Base-by-base conservation (phyloP, 2,329 filamentous ascomycete species). In the Pyrenophora tritici-repentis region DNA sequence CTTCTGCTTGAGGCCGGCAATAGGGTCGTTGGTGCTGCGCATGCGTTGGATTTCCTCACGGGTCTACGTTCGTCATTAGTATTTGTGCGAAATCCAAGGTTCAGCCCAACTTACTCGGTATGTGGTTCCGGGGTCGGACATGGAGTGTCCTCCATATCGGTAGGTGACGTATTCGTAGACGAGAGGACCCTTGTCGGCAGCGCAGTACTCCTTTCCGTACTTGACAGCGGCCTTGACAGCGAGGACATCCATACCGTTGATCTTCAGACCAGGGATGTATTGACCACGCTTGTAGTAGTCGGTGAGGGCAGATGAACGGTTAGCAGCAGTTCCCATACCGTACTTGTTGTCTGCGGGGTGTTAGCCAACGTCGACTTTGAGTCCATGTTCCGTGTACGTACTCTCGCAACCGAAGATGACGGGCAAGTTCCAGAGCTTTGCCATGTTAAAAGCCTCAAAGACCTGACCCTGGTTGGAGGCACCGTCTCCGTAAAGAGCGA, bases 231-330 rank as follows among this genome's bases (percentile, higher is more conserved):
- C 91, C 85, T 96, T 96, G 76, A 97, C 93, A 60, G 94, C 93
- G 58, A 99, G 89, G 68, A 96, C 91, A 75, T 99, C 94, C 94
- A 99, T 99, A 73, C 91, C 94, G 81, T 99, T 99, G 78, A 99
- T 91, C 86, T 99, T 99, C 70, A 99, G 86, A 81, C 94, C 94
- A 51, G 94, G 93, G 66, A 99, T 99, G 83, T 97, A 99, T 81
- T 99, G 94, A 64, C 94, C 94, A 80, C 94, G 93, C 88, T 97
- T 97, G 86, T 99, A 97, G 87, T 99, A 99, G 78, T 99, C 94
- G 76, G 94, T 97, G 74, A 97, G 81, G 68, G 94, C 94, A 55
- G 94, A 93, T 56, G 94, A 92, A 71, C 94, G 91, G 78, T 88
- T 88, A 65, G 94, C 93, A 56, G 94, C 89, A 59, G 94, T 99